A percentile compares a stretch with the other conserved stretches of the same genome.
Conservation (phyloP, 495 filamentous ascomycete species). For the Ascobolus immersus region DNA sequence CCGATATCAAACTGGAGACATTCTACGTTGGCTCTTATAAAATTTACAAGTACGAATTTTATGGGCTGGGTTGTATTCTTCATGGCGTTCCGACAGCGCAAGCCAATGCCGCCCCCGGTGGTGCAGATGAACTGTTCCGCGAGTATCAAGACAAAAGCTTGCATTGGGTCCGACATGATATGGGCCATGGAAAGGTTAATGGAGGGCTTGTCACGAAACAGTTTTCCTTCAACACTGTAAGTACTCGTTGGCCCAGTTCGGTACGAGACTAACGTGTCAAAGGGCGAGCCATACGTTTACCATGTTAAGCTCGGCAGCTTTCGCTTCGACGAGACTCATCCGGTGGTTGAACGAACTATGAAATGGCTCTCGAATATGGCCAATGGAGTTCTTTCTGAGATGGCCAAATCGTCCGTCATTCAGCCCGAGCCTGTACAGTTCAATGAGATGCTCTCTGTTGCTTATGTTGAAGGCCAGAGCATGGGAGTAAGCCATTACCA, state of each 20-base stretch:
- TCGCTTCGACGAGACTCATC: constrained; percentile 34
- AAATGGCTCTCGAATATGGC: too few species aligned
- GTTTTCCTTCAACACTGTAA: constrained; percentile 48
- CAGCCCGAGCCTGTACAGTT: constrained; percentile 20
- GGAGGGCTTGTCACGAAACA: constrained; percentile 33
- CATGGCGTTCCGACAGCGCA: too few species aligned
- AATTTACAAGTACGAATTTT: too few species aligned
- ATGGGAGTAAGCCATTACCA: constrained; percentile 34
- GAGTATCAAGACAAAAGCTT: constrained; percentile 18
- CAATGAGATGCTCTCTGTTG: constrained; percentile 54
- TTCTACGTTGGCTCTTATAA: too few species aligned
- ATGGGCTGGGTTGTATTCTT: too few species aligned
- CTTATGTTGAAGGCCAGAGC: constrained; percentile 43
- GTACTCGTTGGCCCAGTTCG: constrained; percentile 8
- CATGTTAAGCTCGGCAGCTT: constrained; percentile 39
- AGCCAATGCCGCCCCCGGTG: constrained; percentile 25
- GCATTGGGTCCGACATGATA: too few species aligned
- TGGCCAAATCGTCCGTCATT: constrained; percentile 6
- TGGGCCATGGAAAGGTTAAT: constrained; percentile 15
- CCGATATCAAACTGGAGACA: too few species aligned
- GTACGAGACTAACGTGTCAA: constrained; percentile 7
- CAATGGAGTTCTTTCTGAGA: constrained; percentile 8
- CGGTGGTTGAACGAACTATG: constrained; percentile 29
- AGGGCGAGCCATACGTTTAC: constrained; percentile 71
- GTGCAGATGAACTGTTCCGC: constrained; percentile 37